Evolutionary conservation across 1,139 yeast genomes (phyloP).

Genomic region (Wickerhamomyces sp.): DNA sequence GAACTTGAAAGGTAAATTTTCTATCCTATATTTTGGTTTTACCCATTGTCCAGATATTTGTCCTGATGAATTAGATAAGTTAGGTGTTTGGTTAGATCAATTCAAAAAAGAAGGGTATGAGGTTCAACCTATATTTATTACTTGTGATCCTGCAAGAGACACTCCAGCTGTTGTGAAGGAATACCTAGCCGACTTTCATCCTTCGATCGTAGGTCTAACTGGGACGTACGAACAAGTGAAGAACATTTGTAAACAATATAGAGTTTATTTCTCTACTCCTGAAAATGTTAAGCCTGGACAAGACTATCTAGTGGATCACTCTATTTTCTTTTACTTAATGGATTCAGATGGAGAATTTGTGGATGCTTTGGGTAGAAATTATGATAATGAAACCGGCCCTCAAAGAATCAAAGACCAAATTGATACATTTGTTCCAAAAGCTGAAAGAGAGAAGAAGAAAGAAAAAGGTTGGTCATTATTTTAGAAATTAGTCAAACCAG

Average conservation of each 20-base stretch:
- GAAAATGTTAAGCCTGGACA: constrained; percentile 91
- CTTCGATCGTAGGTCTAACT: constrained; percentile 82
- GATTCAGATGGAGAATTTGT: constrained; percentile 95
- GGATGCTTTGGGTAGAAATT: constrained; percentile 91
- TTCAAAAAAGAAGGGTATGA: constrained; percentile 54
- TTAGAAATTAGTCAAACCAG: constrained; percentile 25
- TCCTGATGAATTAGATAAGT: constrained; percentile 93
- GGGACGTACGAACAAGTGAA: constrained; percentile 86
- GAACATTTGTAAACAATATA: constrained; percentile 75
- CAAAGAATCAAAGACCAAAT: constrained; percentile 73
- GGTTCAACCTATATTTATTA: constrained; percentile 82
- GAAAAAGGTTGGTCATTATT: constrained; percentile 52
- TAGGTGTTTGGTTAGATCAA: constrained; percentile 71
- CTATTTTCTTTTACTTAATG: constrained; percentile 92
- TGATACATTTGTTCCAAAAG: constrained; percentile 69
- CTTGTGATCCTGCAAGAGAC: constrained; percentile 96
- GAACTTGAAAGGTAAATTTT: constrained; percentile 71
- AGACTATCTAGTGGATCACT: constrained; percentile 93
- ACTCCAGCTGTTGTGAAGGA: constrained; percentile 75
- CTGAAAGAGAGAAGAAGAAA: constrained; percentile 59
- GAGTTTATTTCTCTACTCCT: constrained; percentile 96
- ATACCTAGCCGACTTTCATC: constrained; percentile 84
- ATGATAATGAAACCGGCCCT: constrained; percentile 75
- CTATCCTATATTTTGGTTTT: constrained; percentile 87
- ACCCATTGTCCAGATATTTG: constrained; percentile 98